phyloP scores from a whole-genome alignment of 805 yeast genomes.

The Starmerella sp. region DNA sequence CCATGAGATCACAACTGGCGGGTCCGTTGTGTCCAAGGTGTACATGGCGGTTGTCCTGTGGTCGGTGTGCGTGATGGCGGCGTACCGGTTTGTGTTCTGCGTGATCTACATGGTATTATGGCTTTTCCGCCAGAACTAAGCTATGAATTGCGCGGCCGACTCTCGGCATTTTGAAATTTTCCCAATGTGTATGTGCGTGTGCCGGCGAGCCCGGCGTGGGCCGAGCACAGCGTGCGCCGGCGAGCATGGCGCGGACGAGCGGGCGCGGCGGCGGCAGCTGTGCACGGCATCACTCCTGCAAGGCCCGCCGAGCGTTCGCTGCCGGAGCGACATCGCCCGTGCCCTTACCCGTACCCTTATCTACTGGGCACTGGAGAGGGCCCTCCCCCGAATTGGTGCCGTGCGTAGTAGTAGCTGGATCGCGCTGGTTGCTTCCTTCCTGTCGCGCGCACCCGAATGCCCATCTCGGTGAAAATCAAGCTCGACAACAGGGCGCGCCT shows the following conservation, averaged over 20 bases:
- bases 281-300: neutral
- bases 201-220: too few relatives aligned
- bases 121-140: constrained; percentile 24
- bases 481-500: constrained; percentile 1
- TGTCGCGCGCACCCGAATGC: neutral
- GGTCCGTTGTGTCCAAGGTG: constrained; percentile 28
- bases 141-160: too few relatives aligned
- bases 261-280: too few relatives aligned
- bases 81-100: constrained; percentile 71
- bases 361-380: neutral
- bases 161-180: too few relatives aligned
- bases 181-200: too few relatives aligned
- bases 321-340: too few relatives aligned
- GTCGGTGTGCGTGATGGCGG: constrained; percentile 86
- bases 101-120: constrained; percentile 40
- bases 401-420: neutral
- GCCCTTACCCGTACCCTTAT: neutral
- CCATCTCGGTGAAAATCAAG: constrained; percentile 1
- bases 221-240: too few relatives aligned
- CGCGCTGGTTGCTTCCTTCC: too few relatives aligned
- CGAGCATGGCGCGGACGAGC: too few relatives aligned
- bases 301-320: too few relatives aligned
- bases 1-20: constrained; percentile 28
- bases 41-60: constrained; percentile 80
- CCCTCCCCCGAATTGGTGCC: neutral